Conservation (phyloP, 495 filamentous ascomycete genomes). For the Hypoxylon cercidicola region DNA sequence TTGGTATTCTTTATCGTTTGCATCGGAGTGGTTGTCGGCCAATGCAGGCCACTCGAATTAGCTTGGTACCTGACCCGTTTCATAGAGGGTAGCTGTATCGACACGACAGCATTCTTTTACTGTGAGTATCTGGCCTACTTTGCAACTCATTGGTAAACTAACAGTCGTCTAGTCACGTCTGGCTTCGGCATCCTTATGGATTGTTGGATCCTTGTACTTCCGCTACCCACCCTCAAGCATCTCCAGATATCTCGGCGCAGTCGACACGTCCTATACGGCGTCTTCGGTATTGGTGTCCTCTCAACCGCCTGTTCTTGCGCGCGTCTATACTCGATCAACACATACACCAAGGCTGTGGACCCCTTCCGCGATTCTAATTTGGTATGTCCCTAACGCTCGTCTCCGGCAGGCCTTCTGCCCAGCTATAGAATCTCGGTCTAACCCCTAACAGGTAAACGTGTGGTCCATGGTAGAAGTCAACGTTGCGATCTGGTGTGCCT, state of each 20-base stretch:
- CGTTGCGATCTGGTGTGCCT: constrained; percentile 47
- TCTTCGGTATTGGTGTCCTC: constrained; percentile 63
- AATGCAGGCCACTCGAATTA: constrained; percentile 57
- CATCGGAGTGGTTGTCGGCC: constrained; percentile 51
- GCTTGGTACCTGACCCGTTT: constrained; percentile 57
- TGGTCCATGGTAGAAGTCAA: constrained; percentile 58
- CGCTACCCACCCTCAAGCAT: constrained; percentile 56
- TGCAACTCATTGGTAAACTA: background rate
- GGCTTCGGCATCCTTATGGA: constrained; percentile 63
- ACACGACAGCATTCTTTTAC: constrained; percentile 62
- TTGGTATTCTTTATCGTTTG: constrained; percentile 50
- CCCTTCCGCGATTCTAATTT: constrained; percentile 51
- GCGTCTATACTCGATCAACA: constrained; percentile 55
- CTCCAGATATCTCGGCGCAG: constrained; percentile 54
- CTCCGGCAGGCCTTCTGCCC: background rate
- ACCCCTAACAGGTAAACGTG: constrained; percentile 48
- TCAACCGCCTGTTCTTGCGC: constrained; percentile 55
- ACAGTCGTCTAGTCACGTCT: constrained; percentile 53
- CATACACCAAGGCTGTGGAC: constrained; percentile 49
- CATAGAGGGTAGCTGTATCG: constrained; percentile 55
- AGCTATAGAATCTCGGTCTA: background rate
- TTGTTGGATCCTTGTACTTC: constrained; percentile 62
- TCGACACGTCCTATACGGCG: constrained; percentile 52
- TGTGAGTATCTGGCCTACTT: constrained; percentile 41
- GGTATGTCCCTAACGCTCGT: constrained; percentile 16